These are phyloP conservation scores for Tuber borchii DNA, from an alignment of 495 filamentous ascomycete genomes.

Conservation along the genomic window DNA sequence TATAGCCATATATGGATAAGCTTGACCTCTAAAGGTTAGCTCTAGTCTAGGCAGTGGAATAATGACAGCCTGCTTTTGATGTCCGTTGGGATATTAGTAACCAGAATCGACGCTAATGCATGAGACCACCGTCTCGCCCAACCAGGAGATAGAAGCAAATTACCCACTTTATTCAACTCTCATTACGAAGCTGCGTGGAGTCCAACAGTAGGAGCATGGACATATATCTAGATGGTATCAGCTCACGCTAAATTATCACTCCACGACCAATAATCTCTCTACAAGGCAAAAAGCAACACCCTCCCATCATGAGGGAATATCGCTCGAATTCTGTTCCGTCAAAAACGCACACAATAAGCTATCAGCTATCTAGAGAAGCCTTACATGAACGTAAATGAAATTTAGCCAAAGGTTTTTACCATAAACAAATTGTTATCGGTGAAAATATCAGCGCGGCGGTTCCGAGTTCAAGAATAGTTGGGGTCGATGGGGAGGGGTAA, in stretches of 20 bases:
- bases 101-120: no score
- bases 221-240: neutral
- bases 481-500: neutral
- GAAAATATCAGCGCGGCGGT: neutral
- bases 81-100: no score
- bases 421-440: neutral
- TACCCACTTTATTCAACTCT: neutral
- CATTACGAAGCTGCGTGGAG: neutral
- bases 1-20: no score
- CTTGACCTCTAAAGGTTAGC: no score
- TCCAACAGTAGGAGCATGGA: neutral
- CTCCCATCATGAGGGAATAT: neutral
- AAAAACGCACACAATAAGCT: constrained; percentile 5
- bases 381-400: neutral
- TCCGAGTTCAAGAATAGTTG: neutral
- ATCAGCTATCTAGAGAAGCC: constrained; percentile 4
- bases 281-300: neutral
- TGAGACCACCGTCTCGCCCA: no score
- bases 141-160: neutral
- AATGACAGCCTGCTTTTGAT: no score
- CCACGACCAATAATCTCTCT: neutral
- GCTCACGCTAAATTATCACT: neutral
- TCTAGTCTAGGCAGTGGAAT: no score
- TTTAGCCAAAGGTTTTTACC: constrained; percentile 3
- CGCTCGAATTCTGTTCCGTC: constrained; percentile 2